Evolutionary conservation across 768 basidiomycete genomes (phyloP).

Genomic region (Hypholoma sublateritium): DNA sequence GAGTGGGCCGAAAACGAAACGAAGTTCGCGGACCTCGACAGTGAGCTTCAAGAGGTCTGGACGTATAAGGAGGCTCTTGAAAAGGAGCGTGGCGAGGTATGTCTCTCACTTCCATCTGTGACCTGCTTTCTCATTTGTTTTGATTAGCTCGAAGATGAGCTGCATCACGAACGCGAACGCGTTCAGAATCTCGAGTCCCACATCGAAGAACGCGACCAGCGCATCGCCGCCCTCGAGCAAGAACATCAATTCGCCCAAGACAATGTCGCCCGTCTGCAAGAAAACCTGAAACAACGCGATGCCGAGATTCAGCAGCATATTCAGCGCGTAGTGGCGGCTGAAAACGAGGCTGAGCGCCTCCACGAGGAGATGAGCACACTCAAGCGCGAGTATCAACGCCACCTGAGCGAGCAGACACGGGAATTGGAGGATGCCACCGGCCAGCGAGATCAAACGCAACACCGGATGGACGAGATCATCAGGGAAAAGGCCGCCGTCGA

Average conservation of each 20-base stretch:
- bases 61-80: slow-evolving; percentile 52
- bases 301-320: slow-evolving; percentile 50
- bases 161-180: slow-evolving; percentile 54
- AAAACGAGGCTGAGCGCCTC: slow-evolving; percentile 52
- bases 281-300: slow-evolving; percentile 56
- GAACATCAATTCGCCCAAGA: slow-evolving; percentile 59
- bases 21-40: slow-evolving; percentile 53
- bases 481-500: slow-evolving; percentile 58
- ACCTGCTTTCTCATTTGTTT: background rate
- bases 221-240: slow-evolving; percentile 48
- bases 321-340: slow-evolving; percentile 44
- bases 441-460: slow-evolving; percentile 45
- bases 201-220: slow-evolving; percentile 54
- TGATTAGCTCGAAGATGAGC: slow-evolving; percentile 50
- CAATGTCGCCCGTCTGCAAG: slow-evolving; percentile 54
- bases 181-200: slow-evolving; percentile 44
- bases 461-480: slow-evolving; percentile 48
- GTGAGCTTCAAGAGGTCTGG: slow-evolving; percentile 53
- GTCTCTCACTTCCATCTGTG: slow-evolving; percentile 11
- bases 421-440: slow-evolving; percentile 45
- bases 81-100: slow-evolving; percentile 55
- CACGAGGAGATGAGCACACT: slow-evolving; percentile 55
- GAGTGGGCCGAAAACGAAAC: slow-evolving; percentile 61
- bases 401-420: slow-evolving; percentile 46
- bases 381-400: slow-evolving; percentile 53